phyloP scores from a whole-genome alignment of 805 yeast genomes.

The Candida vaughaniae region DNA sequence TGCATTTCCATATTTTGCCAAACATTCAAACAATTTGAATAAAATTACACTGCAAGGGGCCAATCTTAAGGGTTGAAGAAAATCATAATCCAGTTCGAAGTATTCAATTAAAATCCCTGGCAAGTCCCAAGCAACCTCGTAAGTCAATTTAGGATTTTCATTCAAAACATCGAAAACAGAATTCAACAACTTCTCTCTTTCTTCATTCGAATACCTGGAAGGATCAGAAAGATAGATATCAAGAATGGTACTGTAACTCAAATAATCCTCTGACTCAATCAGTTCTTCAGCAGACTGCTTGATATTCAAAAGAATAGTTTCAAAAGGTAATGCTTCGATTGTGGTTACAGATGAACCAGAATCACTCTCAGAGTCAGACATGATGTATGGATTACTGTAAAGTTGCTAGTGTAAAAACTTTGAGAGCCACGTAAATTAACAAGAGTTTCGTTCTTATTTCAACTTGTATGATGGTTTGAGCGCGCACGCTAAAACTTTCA shows the following conservation, averaged over 20 bases:
- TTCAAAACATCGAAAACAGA: slow-evolving; percentile 44
- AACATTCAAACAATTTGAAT: slow-evolving; percentile 55
- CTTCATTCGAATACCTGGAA: slow-evolving; percentile 43
- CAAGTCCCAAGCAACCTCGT: slow-evolving; percentile 89
- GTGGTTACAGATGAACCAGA: slow-evolving; percentile 18
- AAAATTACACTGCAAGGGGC: slow-evolving; percentile 40
- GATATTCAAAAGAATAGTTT: slow-evolving; percentile 25
- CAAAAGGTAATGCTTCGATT: slow-evolving; percentile 24
- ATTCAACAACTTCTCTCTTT: slow-evolving; percentile 49
- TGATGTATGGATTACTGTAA: no score
- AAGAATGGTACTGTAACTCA: slow-evolving; percentile 70
- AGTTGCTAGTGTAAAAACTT: no score
- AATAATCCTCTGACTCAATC: slow-evolving; percentile 53
- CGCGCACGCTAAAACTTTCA: not conserved
- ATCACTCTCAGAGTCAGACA: slow-evolving; percentile 20
- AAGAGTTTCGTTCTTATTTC: no score
- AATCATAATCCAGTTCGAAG: slow-evolving; percentile 39
- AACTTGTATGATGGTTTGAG: not conserved
- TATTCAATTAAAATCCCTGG: slow-evolving; percentile 64
- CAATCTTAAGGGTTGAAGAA: slow-evolving; percentile 25
- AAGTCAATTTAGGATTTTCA: slow-evolving; percentile 48
- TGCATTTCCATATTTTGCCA: slow-evolving; percentile 73
- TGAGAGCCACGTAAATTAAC: no score
- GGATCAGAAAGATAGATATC: slow-evolving; percentile 59
- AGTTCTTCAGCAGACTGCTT: slow-evolving; percentile 34